A percentile compares a stretch with the other conserved stretches of the same genome.
phyloP scores from a whole-genome alignment of 352 stramenopile genomes.

The Globisporangium iwayamae region DNA sequence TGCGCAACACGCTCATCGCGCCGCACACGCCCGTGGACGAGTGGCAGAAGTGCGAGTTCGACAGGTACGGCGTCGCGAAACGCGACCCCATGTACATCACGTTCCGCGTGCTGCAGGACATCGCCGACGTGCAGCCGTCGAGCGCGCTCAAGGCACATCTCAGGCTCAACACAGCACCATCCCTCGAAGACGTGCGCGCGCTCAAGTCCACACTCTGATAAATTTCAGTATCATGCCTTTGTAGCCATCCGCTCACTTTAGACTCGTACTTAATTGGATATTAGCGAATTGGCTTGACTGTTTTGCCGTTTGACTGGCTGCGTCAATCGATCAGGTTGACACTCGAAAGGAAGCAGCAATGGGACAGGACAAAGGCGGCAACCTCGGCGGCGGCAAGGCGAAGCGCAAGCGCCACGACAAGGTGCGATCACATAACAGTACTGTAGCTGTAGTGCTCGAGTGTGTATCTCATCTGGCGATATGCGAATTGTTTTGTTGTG shows the following conservation, averaged over 20 bases:
- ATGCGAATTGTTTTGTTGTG: not conserved
- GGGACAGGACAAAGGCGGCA: conserved; percentile 18
- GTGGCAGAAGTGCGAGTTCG: conserved; percentile 41
- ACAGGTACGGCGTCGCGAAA: conserved; percentile 25
- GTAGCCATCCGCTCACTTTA: not conserved
- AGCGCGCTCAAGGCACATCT: conserved; percentile 10
- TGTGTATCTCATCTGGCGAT: not conserved
- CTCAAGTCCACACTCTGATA: conserved; percentile 10
- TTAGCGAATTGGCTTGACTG: not conserved
- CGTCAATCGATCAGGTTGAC: not conserved
- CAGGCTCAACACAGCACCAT: not conserved
- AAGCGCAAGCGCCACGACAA: conserved; percentile 20
- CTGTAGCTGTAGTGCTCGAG: no score
- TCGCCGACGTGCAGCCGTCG: conserved; percentile 24
- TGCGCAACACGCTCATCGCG: conserved; percentile 25
- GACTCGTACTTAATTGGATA: not conserved
- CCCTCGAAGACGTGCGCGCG: conserved; percentile 9
- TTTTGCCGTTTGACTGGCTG: not conserved
- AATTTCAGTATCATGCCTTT: no score
- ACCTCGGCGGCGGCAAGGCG: conserved; percentile 13
- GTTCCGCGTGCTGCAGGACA: conserved; percentile 38
- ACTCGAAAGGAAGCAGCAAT: conserved; percentile 8
- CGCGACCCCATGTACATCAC: conserved; percentile 57
- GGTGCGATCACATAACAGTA: not conserved
- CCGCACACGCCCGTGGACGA: conserved; percentile 31